Percentiles rank a stretch among this genome's conserved stretches.
phyloP scores from a whole-genome alignment of 805 yeast species.

The Wickerhamomyces bovis region DNA sequence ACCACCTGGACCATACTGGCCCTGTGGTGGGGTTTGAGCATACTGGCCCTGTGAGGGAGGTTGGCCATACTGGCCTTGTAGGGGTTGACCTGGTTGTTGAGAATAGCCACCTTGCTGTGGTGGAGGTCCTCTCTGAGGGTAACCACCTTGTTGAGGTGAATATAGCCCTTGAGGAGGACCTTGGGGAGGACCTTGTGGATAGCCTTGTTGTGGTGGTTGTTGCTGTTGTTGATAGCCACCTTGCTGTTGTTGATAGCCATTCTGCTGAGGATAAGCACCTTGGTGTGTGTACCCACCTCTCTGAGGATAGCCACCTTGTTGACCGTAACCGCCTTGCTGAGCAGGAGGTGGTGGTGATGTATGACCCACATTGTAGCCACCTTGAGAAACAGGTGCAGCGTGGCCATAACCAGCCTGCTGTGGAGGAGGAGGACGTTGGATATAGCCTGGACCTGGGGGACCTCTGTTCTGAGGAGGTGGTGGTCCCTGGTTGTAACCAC shows the following conservation, averaged over 20 bases:
- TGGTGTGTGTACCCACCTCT: background rate
- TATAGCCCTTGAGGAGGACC: conserved; percentile 1
- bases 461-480: background rate
- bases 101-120: background rate
- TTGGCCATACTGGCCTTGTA: background rate
- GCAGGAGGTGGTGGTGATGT: background rate
- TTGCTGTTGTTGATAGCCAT: conserved; percentile 1
- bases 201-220: conserved; percentile 1
- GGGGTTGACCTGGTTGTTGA: background rate
- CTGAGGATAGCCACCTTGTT: background rate
- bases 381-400: background rate
- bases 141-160: background rate
- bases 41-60: conserved; percentile 1
- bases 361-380: background rate
- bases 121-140: background rate
- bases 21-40: background rate
- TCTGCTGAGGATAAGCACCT: background rate
- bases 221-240: background rate
- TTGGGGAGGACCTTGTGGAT: too few relatives aligned
- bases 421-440: background rate
- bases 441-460: background rate
- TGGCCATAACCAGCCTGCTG: background rate
- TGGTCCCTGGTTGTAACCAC: too few relatives aligned
- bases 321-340: background rate
- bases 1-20: background rate